Evolutionary conservation across 768 basidiomycete species (phyloP).

Genomic region (Termitomyces sp.): DNA sequence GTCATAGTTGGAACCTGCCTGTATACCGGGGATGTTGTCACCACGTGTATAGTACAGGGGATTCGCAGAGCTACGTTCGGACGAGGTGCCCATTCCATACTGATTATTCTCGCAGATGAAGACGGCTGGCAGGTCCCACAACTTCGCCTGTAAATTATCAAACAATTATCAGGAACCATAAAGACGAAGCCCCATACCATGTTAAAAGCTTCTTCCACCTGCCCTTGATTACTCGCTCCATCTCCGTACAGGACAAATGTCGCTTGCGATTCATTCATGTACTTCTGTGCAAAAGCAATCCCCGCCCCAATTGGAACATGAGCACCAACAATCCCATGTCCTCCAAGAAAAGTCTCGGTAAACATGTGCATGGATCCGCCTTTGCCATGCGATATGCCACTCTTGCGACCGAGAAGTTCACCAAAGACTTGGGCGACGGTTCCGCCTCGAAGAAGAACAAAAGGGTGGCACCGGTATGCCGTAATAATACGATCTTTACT

Average conservation of each 20-base stretch:
- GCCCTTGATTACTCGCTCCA: conserved; percentile 97
- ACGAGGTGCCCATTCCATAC: conserved; percentile 98
- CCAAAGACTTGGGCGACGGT: conserved; percentile 81
- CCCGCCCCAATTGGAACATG: conserved; percentile 97
- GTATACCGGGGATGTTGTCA: conserved; percentile 94
- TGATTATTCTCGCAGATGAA: conserved; percentile 80
- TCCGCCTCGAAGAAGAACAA: conserved; percentile 92
- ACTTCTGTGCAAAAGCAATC: conserved; percentile 91
- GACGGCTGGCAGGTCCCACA: conserved; percentile 93
- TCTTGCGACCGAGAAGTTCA: conserved; percentile 74
- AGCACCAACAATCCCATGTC: conserved; percentile 96
- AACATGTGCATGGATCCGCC: conserved; percentile 84
- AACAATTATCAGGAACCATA: background rate
- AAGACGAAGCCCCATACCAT: conserved; percentile 58
- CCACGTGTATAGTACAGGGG: conserved; percentile 96
- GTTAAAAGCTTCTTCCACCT: conserved; percentile 84
- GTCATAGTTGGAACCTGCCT: conserved; percentile 36
- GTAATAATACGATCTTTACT: conserved; percentile 90
- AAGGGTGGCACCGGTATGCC: conserved; percentile 96
- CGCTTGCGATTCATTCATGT: conserved; percentile 60
- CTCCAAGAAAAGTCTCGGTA: background rate
- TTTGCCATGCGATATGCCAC: conserved; percentile 86
- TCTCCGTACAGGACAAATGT: conserved; percentile 97
- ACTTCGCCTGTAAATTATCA: conserved; percentile 58
- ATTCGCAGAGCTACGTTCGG: conserved; percentile 84